These are phyloP conservation scores for Boletus pseudopeckii DNA, from an alignment of 768 basidiomycete genomes.

Conservation along the genomic window DNA sequence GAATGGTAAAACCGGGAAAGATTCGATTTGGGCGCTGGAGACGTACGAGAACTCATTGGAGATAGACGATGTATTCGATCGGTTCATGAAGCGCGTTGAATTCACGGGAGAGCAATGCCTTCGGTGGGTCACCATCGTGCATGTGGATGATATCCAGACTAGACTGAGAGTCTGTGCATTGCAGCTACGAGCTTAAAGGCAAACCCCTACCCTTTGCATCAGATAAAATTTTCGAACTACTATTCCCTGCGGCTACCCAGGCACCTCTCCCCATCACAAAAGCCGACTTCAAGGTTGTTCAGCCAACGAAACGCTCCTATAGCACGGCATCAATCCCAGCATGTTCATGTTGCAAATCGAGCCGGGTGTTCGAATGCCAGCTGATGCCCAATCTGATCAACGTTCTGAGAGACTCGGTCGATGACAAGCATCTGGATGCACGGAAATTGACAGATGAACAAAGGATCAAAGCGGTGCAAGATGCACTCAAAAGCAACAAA, in stretches of 20 bases:
- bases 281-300: conserved; percentile 53
- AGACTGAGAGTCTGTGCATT: not conserved
- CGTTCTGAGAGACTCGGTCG: conserved; percentile 44
- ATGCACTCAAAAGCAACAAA: conserved; percentile 46
- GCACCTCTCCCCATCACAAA: conserved; percentile 54
- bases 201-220: conserved; percentile 83
- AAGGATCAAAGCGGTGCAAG: conserved; percentile 58
- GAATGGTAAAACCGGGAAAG: conserved; percentile 43
- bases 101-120: conserved; percentile 82
- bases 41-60: conserved; percentile 77
- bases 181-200: conserved; percentile 85
- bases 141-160: not conserved
- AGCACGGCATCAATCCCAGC: conserved; percentile 49
- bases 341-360: conserved; percentile 66
- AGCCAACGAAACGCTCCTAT: conserved; percentile 49
- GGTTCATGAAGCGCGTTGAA: conserved; percentile 70
- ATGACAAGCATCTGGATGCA: conserved; percentile 20
- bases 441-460: conserved; percentile 61
- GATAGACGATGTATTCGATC: conserved; percentile 82
- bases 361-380: conserved; percentile 87
- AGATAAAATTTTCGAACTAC: conserved; percentile 62
- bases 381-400: conserved; percentile 94
- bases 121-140: conserved; percentile 46
- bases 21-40: conserved; percentile 62
- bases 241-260: conserved; percentile 63